Evolutionary conservation across 2,329 filamentous ascomycete genomes (phyloP), one percentile per base, ranked within the genome.

Genomic region (Aspergillus brunneoviolaceus): DNA sequence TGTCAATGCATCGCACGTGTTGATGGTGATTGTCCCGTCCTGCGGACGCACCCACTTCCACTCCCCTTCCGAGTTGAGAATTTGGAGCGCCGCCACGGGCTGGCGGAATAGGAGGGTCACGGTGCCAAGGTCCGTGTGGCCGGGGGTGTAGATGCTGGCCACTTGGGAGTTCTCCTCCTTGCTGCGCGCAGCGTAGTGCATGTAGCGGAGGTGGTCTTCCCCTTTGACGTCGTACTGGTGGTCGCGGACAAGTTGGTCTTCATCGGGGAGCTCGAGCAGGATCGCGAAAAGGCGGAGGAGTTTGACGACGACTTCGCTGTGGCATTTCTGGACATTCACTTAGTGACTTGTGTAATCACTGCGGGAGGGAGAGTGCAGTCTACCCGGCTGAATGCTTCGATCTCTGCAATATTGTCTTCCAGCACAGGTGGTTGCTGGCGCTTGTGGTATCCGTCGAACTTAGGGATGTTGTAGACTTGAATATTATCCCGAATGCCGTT

Each of bases 121-220:
- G 0, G 81, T 82, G 0, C 84, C 84, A 0, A 86, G 71, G 61
- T 87, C 84, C 0, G 84, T 86, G 65, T 87, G 84, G 0, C 84
- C 84, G 0, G 74, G 74, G 0, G 76, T 75, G 63, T 81, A 82
- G 0, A 84, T 72, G 21, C 74, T 71, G 0, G 78, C 79, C 1
- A 77, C 75, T 45, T 74, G 75, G 31, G 76, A 77, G 59, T 81
- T 81, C 25, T 83, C 79, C n/a, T 82, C 78, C 0, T 76, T 69
- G 0, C 75, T 79, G 39, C 84, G 81, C 0, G 80, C 79, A 9
- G 78, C 77, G 61, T 87, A 87, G 52, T 82, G 78, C 84, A 87
- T 87, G 69, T 87, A 87, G 2, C 86, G 80, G n/a, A 87, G 77
- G 59, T 87, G 85, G 25, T 85, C 84, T 61, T 87, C 85, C 19